A percentile compares a stretch with the other conserved stretches of the same genome.
These are phyloP conservation scores for Candida montana DNA, from an alignment of 805 yeast genomes.

Conservation along the genomic window DNA sequence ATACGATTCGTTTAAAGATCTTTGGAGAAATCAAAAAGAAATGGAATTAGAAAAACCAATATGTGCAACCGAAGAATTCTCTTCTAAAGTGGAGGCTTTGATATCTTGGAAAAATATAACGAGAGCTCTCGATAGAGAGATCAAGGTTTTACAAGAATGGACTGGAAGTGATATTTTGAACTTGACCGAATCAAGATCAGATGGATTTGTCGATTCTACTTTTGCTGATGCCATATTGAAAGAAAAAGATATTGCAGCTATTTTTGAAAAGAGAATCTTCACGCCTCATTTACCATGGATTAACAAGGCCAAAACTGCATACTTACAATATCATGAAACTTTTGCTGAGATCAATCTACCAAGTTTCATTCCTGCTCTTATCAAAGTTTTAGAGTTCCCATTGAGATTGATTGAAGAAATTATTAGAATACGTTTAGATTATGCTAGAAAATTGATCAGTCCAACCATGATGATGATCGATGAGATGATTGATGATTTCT, in stretches of 20 bases:
- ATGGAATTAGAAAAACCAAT: slow-evolving; percentile 77
- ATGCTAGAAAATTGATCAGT: slow-evolving; percentile 71
- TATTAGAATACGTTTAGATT: slow-evolving; percentile 63
- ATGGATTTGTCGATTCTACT: slow-evolving; percentile 52
- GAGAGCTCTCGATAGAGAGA: slow-evolving; percentile 58
- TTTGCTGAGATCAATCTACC: slow-evolving; percentile 72
- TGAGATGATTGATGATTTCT: slow-evolving; percentile 84
- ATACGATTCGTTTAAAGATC: slow-evolving; percentile 61
- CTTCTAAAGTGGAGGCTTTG: slow-evolving; percentile 64
- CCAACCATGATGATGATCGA: slow-evolving; percentile 97
- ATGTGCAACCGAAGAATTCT: slow-evolving; percentile 59
- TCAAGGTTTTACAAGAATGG: slow-evolving; percentile 63
- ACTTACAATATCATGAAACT: slow-evolving; percentile 51
- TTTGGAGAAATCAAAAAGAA: slow-evolving; percentile 76
- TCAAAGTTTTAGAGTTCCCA: slow-evolving; percentile 69
- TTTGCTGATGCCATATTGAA: slow-evolving; percentile 81
- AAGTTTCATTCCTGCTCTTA: slow-evolving; percentile 58
- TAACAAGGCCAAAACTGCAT: slow-evolving; percentile 70
- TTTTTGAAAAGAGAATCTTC: slow-evolving; percentile 66
- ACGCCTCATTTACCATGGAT: slow-evolving; percentile 75
- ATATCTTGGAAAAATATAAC: slow-evolving; percentile 81
- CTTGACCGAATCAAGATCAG: slow-evolving; percentile 38
- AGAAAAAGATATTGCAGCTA: slow-evolving; percentile 67
- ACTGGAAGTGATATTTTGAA: slow-evolving; percentile 80
- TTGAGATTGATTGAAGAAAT: slow-evolving; percentile 73